Evolutionary conservation across 768 basidiomycete genomes (phyloP), one percentile per base, ranked within the genome.

Genomic region (Suillus hirtellus): DNA sequence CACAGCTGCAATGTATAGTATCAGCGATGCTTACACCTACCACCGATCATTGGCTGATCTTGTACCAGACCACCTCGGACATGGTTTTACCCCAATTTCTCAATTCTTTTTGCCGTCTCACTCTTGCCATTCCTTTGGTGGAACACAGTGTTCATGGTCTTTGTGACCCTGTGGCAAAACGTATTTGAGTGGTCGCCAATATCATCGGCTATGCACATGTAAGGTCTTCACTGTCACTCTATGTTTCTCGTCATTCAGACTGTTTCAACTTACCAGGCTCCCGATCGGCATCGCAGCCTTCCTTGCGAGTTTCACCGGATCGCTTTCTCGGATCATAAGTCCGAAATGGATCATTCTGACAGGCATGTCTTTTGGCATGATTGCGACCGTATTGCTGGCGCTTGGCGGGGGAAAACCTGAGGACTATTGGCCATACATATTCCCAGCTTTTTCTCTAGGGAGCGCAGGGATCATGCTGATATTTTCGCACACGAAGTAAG

Each of bases 361-460:
- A 44, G 84, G 81, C 4, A 75, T 80, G 56, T 61, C 69, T 42
- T 65, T 82, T 60, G 66, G 79, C 46, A 66, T 80, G 42, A 63
- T 76, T 15, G 76, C 78, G 15, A 83, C 79, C 3, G 63, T 75
- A 46, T 69, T 85, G 21, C 71, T 85, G 46, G 77, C 80, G 10
- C 72, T 80, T 53, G 79, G 78, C 0, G 77, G 82, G 63, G 73
- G 80, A 61, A 66, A 65, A 7, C 74, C 77, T 14, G 73, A 73
- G 11, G 69, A 75, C 46, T 86, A 86, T 70, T 86, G 81, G 82
- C 60, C 66, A 1, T 75, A 77, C 62, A 72, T 79, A 52, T 82
- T 86, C 65, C 84, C 86, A 52, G 86, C 78, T 17, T 82, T 85
- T 66, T 60, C 76, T 31, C 62, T 86, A 53, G 84, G 84, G 14